Percentiles rank a stretch among this genome's conserved stretches.
Conservation (phyloP, 1,284 basidiomycete species). For the Phellopilus nigrolimitatus region DNA sequence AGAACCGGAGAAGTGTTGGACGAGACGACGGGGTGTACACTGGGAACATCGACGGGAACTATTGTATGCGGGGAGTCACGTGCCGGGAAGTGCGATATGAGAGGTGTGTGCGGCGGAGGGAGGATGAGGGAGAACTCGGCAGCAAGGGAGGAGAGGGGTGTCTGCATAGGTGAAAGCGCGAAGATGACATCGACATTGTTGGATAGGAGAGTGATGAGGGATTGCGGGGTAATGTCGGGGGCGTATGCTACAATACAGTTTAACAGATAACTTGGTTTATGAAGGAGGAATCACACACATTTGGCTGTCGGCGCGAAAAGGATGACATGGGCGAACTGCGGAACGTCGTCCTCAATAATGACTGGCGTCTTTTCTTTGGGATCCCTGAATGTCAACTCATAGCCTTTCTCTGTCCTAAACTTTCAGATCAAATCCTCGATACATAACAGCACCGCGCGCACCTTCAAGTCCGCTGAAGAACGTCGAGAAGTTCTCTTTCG, state of each 20-base stretch:
- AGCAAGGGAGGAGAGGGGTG: slow-evolving; percentile 64
- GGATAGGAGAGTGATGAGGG: slow-evolving; percentile 69
- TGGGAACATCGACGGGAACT: slow-evolving; percentile 50
- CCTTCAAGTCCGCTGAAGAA: slow-evolving; percentile 80
- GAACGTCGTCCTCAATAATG: slow-evolving; percentile 66
- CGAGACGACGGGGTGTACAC: slow-evolving; percentile 41
- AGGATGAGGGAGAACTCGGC: slow-evolving; percentile 74
- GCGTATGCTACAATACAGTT: slow-evolving; percentile 54
- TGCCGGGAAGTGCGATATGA: slow-evolving; percentile 72
- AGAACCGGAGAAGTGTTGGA: slow-evolving; percentile 52
- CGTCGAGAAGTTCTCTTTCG: slow-evolving; percentile 65
- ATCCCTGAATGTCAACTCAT: slow-evolving; percentile 76
- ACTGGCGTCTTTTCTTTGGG: slow-evolving; percentile 67
- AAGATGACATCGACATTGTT: slow-evolving; percentile 82
- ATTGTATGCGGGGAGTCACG: slow-evolving; percentile 53
- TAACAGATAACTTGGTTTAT: slow-evolving; percentile 5
- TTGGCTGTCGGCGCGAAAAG: slow-evolving; percentile 80
- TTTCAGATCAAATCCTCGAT: not conserved
- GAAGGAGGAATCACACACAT: slow-evolving; percentile 41
- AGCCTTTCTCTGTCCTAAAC: slow-evolving; percentile 56
- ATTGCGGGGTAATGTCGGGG: slow-evolving; percentile 78
- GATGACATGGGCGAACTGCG: slow-evolving; percentile 79
- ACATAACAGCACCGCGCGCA: slow-evolving; percentile 33
- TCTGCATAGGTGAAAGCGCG: slow-evolving; percentile 72
- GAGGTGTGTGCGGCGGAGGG: slow-evolving; percentile 66